phyloP scores from a whole-genome alignment of 2,329 filamentous ascomycete species.

The Fusarium oxysporum region DNA sequence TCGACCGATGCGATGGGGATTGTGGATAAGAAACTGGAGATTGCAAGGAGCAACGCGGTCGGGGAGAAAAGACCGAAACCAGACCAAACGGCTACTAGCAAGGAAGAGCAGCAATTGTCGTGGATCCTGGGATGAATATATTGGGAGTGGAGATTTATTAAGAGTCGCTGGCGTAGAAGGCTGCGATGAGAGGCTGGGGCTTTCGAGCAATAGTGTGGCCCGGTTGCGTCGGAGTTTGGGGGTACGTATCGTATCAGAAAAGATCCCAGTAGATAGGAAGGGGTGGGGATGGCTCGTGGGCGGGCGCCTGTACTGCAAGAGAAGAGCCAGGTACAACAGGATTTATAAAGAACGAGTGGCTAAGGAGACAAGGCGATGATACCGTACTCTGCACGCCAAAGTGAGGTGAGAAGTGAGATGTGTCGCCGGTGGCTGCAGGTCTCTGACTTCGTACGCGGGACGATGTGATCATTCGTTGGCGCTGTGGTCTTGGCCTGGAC shows the following conservation, averaged over 20 bases:
- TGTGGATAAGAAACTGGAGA: conserved; percentile 31
- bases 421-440: conserved; percentile 16
- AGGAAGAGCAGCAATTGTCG: conserved; percentile 42
- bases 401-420: conserved; percentile 26
- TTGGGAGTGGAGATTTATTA: conserved; percentile 46
- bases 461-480: conserved; percentile 25
- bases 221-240: conserved; percentile 44
- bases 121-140: conserved; percentile 42
- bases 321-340: conserved; percentile 21
- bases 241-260: conserved; percentile 35
- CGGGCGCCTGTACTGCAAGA: conserved; percentile 30
- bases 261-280: conserved; percentile 21
- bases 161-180: conserved; percentile 32
- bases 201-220: conserved; percentile 36
- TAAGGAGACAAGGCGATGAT: conserved; percentile 21
- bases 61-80: conserved; percentile 36
- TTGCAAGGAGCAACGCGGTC: conserved; percentile 38
- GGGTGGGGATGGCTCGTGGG: conserved; percentile 34
- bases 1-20: conserved; percentile 44
- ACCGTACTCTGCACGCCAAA: conserved; percentile 18
- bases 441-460: conserved; percentile 27
- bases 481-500: conserved; percentile 23
- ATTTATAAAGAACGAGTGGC: conserved; percentile 28
- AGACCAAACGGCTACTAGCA: conserved; percentile 45
- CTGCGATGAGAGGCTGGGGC: conserved; percentile 44